These are phyloP conservation scores for Ormosia emarginata DNA, from an alignment of 306 rosid genomes.

Conservation along the genomic window DNA sequence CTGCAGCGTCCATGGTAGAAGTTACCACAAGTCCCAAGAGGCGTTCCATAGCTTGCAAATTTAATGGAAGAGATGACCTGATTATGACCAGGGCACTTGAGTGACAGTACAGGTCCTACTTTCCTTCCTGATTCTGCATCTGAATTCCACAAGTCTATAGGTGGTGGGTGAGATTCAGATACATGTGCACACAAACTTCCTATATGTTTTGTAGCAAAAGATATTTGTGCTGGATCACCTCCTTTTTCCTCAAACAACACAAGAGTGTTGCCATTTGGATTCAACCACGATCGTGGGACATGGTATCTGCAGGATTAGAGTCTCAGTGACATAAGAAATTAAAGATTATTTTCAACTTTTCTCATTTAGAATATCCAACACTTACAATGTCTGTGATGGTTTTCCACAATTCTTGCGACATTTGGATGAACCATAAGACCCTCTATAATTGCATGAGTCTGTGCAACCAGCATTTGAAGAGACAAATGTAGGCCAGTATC, in stretches of 20 bases:
- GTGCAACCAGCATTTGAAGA: constrained; percentile 58
- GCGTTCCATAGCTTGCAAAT: constrained; percentile 91
- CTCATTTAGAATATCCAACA: constrained; percentile 5
- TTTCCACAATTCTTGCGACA: constrained; percentile 84
- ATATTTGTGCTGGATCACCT: constrained; percentile 76
- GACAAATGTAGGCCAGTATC: constrained; percentile 76
- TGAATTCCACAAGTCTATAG: constrained; percentile 65
- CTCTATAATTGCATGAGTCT: constrained; percentile 64
- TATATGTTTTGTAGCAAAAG: constrained; percentile 59
- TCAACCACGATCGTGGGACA: constrained; percentile 76
- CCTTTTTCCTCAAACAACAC: constrained; percentile 87
- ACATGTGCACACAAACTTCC: constrained; percentile 79
- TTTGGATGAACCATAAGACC: constrained; percentile 52
- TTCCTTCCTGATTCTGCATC: constrained; percentile 36
- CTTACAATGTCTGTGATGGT: constrained; percentile 84
- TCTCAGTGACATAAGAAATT: constrained; percentile 16
- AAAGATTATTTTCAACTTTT: constrained; percentile 3
- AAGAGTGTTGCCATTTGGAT: constrained; percentile 59
- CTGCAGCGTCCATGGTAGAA: constrained; percentile 70
- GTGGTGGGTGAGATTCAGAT: constrained; percentile 79
- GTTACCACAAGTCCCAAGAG: constrained; percentile 77
- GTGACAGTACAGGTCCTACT: constrained; percentile 52
- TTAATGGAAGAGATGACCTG: constrained; percentile 79
- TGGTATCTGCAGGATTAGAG: constrained; percentile 59
- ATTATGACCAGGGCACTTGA: constrained; percentile 66